Base-by-base conservation (phyloP, 768 basidiomycete species). In the Amanita brunnescens region DNA sequence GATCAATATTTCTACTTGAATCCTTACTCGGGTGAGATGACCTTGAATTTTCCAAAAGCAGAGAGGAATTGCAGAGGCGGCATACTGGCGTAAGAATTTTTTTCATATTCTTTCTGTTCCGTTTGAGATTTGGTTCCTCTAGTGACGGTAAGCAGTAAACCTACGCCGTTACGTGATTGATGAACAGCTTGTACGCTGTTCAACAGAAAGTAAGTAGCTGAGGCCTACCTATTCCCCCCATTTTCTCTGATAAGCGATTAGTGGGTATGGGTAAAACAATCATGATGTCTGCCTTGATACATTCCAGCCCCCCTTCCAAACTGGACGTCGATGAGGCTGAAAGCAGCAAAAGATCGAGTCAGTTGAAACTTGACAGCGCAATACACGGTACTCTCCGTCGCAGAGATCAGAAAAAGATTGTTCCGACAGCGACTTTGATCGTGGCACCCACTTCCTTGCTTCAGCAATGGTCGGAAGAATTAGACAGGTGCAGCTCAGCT, bases 181-280 rank as follows among this genome's bases (percentile, higher is more conserved):
- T 29, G 2, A 34, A 33, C 40, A 2, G 5, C 14, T 43, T 12
- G 16, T 6, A 24, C 20, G 2, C 20, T 14, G 3, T 26, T 13
- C 6, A 33, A 33, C 32, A 51, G 49, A 51, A 37, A 51, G 49
- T 51, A 34, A 51, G 49, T 32, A 2, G n/a, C 7, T 37, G 18
- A 40, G 18, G 12, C 13, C 18, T 21, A 6, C 14, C 5, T 5
- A n/a, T 23, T 32, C 14, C 23, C n/a, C 24, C 37, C 10, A 24
- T 20, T 12, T 13, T 6, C 6, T 38, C 16, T 47, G 10, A 41
- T 18, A 16, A n/a, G 10, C 39, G 23, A 45, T 38, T 48, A 91
- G 89, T 93, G 91, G 91, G 91, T n/a, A 87, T 94, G 81, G 91
- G 91, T 6, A 94, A 94, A 69, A 91, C 91, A 0, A 92, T 93